Base-by-base conservation (phyloP, 176 grass and related monocot genomes). In the Aegilops tauschii region DNA sequence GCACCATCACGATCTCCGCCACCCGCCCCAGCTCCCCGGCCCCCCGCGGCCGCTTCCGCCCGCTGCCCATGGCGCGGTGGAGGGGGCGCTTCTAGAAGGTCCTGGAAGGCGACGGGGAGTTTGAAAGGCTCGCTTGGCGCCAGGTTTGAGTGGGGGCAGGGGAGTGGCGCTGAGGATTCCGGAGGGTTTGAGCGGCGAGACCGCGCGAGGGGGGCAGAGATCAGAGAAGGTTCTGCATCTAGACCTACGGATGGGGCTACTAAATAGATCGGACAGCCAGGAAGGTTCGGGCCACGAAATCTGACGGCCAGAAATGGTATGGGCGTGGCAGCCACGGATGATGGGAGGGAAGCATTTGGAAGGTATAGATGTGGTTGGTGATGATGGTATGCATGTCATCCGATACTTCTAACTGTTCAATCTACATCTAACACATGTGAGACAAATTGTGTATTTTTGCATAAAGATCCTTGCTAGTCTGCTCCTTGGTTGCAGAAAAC, bases 1-100 rank as follows among this genome's bases (percentile, higher is more conserved):
- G 89, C 69, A 94, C 90, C 90, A 94, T 91, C 69, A 97, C 90
- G 58, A 94, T 87, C 92, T 91, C 95, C n/a, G 90, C 92, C 39
- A 91, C 90, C 35, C 84, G 76, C 64, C 65, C 80, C 78, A 97
- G 23, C 73, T 90, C 77, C 42, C 80, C 88, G 52, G 1, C 44
- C 34, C 21, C 52, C 29, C 77, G 86, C 58, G 18, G 78, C 77
- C 85, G 82, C 83, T 87, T 86, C 90, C 82, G 73, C 54, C 82
- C 81, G 76, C n/a, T 4, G 71, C 77, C 87, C 86, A 88, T 88
- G 32, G 50, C 11, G 42, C 8, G 31, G 21, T 16, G 6, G 1
- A 0, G 79, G 63, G 83, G 66, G 39, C 66, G 69, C 75, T 66
- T 66, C 37, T 52, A 28, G 68, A 78, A 78, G 28, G 76, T 56